Percentiles rank a stretch among this genome's conserved stretches.
Conservation (phyloP, 495 filamentous ascomycete species). For the Xylona heveae region DNA sequence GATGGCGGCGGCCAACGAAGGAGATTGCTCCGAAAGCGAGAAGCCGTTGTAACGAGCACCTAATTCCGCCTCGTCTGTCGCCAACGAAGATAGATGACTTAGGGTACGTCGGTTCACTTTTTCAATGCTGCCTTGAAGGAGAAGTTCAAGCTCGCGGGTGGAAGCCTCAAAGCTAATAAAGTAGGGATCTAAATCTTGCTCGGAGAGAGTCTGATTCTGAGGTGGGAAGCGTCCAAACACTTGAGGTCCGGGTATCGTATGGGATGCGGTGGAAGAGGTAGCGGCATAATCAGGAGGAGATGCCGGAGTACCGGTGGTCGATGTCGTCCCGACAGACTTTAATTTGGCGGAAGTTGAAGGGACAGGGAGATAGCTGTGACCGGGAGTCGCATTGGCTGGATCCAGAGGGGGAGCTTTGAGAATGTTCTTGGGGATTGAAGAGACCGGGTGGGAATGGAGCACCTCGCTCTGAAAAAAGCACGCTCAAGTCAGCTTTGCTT, state of each 20-base stretch:
- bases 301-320: conserved; percentile 28
- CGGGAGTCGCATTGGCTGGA: conserved; percentile 74
- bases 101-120: conserved; percentile 84
- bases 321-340: conserved; percentile 29
- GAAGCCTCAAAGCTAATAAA: conserved; percentile 79
- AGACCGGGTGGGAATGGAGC: conserved; percentile 67
- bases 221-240: conserved; percentile 68
- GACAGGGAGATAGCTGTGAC: conserved; percentile 70
- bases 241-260: conserved; percentile 38
- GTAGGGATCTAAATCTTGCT: conserved; percentile 86
- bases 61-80: conserved; percentile 77
- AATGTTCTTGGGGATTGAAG: conserved; percentile 79
- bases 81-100: conserved; percentile 57
- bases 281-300: conserved; percentile 22
- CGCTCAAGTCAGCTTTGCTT: not conserved
- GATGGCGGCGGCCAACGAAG: conserved; percentile 76
- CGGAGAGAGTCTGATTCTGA: conserved; percentile 46
- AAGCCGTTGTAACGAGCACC: conserved; percentile 94
- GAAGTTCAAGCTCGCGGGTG: conserved; percentile 66
- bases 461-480: conserved; percentile 59
- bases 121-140: conserved; percentile 82
- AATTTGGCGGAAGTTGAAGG: conserved; percentile 73
- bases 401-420: conserved; percentile 86
- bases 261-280: conserved; percentile 29
- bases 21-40: conserved; percentile 74